Conservation (phyloP, 2,329 filamentous ascomycete genomes). For the Cladosporium sp. region DNA sequence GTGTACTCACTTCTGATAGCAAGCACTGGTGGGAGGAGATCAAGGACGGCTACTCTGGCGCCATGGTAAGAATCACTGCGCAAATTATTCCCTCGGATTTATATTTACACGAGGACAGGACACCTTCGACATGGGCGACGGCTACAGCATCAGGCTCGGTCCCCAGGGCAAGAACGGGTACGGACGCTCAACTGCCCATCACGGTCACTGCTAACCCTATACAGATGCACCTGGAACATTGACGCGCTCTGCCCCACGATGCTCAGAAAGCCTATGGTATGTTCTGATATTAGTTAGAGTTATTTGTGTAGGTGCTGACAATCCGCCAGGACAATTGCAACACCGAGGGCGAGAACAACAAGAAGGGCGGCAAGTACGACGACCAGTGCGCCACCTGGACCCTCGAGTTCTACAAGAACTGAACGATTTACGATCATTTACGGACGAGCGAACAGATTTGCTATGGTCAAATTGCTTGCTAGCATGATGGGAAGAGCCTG, state of each 20-base stretch:
- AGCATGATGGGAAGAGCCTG: slow-evolving; percentile 1
- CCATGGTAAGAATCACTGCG: not conserved
- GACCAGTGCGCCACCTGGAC: slow-evolving; percentile 3
- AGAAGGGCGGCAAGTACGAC: slow-evolving; percentile 1
- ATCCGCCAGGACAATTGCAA: not conserved
- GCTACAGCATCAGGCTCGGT: not conserved
- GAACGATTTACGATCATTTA: not conserved
- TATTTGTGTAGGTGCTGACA: not conserved
- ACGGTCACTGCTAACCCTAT: not conserved
- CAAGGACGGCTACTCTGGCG: not conserved
- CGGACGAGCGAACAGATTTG: not conserved
- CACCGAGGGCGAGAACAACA: not conserved
- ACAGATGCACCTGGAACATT: not conserved
- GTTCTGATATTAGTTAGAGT: not conserved
- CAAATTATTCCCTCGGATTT: too few relatives aligned
- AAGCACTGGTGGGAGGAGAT: not conserved
- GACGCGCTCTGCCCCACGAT: not conserved
- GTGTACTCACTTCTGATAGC: not conserved
- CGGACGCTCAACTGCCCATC: not conserved
- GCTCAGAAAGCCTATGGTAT: not conserved
- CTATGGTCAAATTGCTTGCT: not conserved
- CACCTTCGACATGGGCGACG: not conserved
- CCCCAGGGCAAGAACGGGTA: not conserved
- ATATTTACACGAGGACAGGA: not conserved
- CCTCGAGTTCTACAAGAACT: not conserved